Percentiles rank a stretch among this genome's conserved stretches.
phyloP scores from a whole-genome alignment of 768 basidiomycete genomes.

The Termitomyces titanicus region DNA sequence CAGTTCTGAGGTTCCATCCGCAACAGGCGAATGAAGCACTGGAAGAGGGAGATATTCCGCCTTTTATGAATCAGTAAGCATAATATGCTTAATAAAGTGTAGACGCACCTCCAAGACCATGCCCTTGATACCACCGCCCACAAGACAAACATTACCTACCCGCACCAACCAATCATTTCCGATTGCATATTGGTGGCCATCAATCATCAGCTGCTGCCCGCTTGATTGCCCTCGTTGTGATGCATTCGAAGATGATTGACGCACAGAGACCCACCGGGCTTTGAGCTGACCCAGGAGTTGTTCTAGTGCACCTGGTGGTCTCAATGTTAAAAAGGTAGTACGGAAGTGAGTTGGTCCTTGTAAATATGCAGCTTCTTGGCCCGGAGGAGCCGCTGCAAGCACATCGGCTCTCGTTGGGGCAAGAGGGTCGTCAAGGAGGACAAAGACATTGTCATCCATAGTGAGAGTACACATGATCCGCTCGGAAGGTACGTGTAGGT shows the following conservation, averaged over 20 bases:
- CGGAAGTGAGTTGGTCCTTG: slow-evolving; percentile 65
- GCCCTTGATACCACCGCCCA: slow-evolving; percentile 75
- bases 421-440: slow-evolving; percentile 70
- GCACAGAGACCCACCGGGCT: slow-evolving; percentile 72
- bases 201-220: slow-evolving; percentile 67
- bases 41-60: slow-evolving; percentile 83
- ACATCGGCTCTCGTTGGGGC: slow-evolving; percentile 69
- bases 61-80: slow-evolving; percentile 29
- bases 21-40: slow-evolving; percentile 55
- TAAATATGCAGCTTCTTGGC: slow-evolving; percentile 37
- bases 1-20: slow-evolving; percentile 69
- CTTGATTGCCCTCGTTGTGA: slow-evolving; percentile 43
- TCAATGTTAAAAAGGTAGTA: slow-evolving; percentile 72
- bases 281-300: slow-evolving; percentile 70
- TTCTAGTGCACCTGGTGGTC: slow-evolving; percentile 71
- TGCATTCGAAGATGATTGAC: slow-evolving; percentile 39
- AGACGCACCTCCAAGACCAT: slow-evolving; percentile 73
- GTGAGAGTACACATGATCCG: slow-evolving; percentile 73
- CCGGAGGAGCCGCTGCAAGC: slow-evolving; percentile 38
- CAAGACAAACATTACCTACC: slow-evolving; percentile 71
- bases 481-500: slow-evolving; percentile 49
- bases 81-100: slow-evolving; percentile 1
- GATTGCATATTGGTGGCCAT: slow-evolving; percentile 71
- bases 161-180: slow-evolving; percentile 82
- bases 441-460: slow-evolving; percentile 80